Evolutionary conservation across 2,329 filamentous ascomycete genomes (phyloP).

Genomic region (Paraconiothyrium sp.): DNA sequence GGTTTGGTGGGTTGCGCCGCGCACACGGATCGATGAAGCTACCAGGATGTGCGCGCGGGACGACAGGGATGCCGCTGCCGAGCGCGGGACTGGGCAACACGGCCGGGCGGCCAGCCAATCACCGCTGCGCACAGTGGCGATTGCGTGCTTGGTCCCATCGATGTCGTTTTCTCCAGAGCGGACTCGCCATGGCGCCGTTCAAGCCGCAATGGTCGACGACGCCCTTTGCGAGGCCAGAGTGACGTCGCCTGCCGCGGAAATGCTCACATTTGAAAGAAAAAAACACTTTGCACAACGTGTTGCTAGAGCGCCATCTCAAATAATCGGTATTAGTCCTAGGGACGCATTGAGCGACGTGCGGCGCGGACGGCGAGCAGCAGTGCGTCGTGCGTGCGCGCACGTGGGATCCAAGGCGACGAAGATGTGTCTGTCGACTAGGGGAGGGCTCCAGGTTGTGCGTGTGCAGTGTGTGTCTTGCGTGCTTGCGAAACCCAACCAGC

Average conservation of each 20-base stretch:
- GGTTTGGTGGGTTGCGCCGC: conserved; percentile 23
- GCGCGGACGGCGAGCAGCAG: not conserved
- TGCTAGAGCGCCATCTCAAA: not conserved
- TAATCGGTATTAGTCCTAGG: not conserved
- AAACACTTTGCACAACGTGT: not conserved
- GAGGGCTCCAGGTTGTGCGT: not conserved
- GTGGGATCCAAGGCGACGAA: not conserved
- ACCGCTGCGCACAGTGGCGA: conserved; percentile 18
- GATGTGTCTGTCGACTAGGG: not conserved
- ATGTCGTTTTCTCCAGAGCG: conserved; percentile 40
- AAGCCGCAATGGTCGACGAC: not conserved
- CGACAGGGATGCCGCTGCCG: conserved; percentile 38
- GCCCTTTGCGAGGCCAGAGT: not conserved
- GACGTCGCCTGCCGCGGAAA: conserved; percentile 7
- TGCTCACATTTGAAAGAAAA: not conserved
- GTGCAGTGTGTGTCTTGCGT: not conserved
- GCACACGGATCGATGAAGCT: conserved; percentile 27
- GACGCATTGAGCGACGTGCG: not conserved
- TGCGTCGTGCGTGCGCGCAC: not conserved
- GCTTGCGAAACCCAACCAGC: not conserved
- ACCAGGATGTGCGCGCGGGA: conserved; percentile 36
- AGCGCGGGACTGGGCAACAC: conserved; percentile 29
- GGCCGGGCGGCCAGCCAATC: conserved; percentile 34
- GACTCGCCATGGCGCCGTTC: conserved; percentile 5
- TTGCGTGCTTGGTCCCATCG: conserved; percentile 46